Evolutionary conservation across 2,329 filamentous ascomycete genomes (phyloP).

Genomic region (Colletotrichum gigasporum): DNA sequence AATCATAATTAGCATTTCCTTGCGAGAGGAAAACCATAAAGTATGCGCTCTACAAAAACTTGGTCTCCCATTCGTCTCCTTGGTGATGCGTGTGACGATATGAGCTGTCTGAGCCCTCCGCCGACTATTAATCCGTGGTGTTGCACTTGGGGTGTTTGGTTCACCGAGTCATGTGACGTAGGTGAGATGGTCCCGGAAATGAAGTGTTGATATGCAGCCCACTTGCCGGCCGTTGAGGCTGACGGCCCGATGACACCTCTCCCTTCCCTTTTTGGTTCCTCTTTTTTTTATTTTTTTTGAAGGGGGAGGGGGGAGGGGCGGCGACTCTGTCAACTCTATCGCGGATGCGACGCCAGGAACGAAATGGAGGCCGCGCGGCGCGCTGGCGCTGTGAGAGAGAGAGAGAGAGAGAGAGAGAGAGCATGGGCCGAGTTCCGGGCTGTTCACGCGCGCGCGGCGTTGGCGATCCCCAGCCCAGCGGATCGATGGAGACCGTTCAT

Average conservation of each 20-base stretch:
- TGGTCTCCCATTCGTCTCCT: neutral
- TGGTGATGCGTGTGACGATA: neutral
- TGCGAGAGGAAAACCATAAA: constrained; percentile 4
- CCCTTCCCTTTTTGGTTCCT: neutral
- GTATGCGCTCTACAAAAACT: constrained; percentile 2
- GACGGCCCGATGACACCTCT: neutral
- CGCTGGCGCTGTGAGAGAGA: too few species aligned
- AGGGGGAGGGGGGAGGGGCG: too few species aligned
- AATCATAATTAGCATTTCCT: constrained; percentile 24
- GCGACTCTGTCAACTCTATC: too few species aligned
- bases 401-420: too few species aligned
- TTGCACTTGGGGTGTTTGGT: too few species aligned
- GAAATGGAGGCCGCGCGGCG: neutral
- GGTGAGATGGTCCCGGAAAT: neutral
- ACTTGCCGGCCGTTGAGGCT: neutral
- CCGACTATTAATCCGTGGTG: too few species aligned
- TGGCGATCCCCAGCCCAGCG: neutral
- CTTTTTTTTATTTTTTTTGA: too few species aligned
- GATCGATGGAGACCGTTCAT: neutral
- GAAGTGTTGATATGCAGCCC: neutral
- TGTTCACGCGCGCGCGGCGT: neutral
- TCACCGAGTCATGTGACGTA: constrained; percentile 13
- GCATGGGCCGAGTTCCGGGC: neutral
- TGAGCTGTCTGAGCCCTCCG: neutral
- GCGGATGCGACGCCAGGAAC: neutral